Percentiles rank a stretch among this genome's conserved stretches.
Conservation (phyloP, 495 filamentous ascomycete species). For the Xylaria grammica region DNA sequence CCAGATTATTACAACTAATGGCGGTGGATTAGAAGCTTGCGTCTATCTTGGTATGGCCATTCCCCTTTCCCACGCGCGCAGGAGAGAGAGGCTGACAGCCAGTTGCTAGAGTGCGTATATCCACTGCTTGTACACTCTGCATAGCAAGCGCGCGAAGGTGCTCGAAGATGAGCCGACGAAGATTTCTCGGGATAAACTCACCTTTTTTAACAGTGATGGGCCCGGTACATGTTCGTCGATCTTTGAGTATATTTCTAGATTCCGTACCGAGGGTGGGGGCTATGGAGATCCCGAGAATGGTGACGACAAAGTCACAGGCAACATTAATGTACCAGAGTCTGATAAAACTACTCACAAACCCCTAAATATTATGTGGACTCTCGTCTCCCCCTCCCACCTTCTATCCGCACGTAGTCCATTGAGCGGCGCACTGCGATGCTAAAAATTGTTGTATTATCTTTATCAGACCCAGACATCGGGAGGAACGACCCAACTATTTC, state of each 20-base stretch:
- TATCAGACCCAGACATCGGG: not conserved
- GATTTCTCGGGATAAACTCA: not conserved
- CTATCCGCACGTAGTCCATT: too few species aligned
- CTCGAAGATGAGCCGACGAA: constrained; percentile 3
- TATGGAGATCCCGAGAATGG: constrained; percentile 2
- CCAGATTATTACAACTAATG: constrained; percentile 12
- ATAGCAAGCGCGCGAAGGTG: not conserved
- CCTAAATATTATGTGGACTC: not conserved
- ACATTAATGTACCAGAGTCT: not conserved
- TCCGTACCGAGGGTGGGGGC: constrained; percentile 7
- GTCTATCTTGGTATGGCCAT: constrained; percentile 1
- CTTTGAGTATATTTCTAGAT: constrained; percentile 3
- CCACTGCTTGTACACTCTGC: constrained; percentile 3
- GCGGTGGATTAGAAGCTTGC: constrained; percentile 9
- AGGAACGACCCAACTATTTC: not conserved
- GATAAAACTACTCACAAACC: not conserved
- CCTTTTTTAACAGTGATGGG: not conserved
- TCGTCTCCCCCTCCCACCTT: not conserved
- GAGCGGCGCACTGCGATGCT: not conserved
- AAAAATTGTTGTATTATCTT: not conserved
- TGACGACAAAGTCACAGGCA: not conserved
- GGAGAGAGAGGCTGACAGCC: not conserved
- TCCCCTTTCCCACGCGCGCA: not conserved
- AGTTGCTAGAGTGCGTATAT: constrained; percentile 1
- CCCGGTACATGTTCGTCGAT: not conserved